These are phyloP conservation scores for Diaporthe sp. DNA, from an alignment of 2,329 filamentous ascomycete genomes.

Conservation along the genomic window DNA sequence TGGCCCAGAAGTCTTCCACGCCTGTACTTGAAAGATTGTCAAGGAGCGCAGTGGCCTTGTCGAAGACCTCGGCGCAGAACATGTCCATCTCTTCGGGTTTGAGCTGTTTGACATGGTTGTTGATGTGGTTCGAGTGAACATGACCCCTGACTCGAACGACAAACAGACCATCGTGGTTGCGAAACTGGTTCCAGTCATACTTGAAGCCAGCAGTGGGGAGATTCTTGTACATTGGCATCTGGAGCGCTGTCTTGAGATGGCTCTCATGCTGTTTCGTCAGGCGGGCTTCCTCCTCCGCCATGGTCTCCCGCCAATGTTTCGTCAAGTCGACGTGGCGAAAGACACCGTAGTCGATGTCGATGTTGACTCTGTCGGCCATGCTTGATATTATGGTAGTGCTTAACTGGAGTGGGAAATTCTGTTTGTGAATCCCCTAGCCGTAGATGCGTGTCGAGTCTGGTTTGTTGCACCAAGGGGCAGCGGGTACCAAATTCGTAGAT, in stretches of 20 bases:
- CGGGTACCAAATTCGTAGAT: background rate
- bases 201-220: background rate
- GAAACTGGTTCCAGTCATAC: background rate
- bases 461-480: background rate
- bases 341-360: no score
- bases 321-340: background rate
- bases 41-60: background rate
- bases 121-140: background rate
- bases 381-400: no score
- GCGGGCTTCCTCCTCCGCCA: background rate
- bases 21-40: background rate
- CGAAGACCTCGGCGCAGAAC: background rate
- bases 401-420: background rate
- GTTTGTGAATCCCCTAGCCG: no score
- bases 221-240: slow-evolving; percentile 12
- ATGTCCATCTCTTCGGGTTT: background rate
- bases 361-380: background rate
- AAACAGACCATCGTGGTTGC: background rate
- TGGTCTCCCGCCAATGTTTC: background rate
- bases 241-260: background rate
- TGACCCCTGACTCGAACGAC: background rate
- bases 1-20: background rate
- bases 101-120: background rate
- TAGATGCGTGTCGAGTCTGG: background rate
- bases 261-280: background rate